Evolutionary conservation across 2,329 filamentous ascomycete species (phyloP), one percentile per base, ranked within the genome.

Genomic region (Fusarium sp.): DNA sequence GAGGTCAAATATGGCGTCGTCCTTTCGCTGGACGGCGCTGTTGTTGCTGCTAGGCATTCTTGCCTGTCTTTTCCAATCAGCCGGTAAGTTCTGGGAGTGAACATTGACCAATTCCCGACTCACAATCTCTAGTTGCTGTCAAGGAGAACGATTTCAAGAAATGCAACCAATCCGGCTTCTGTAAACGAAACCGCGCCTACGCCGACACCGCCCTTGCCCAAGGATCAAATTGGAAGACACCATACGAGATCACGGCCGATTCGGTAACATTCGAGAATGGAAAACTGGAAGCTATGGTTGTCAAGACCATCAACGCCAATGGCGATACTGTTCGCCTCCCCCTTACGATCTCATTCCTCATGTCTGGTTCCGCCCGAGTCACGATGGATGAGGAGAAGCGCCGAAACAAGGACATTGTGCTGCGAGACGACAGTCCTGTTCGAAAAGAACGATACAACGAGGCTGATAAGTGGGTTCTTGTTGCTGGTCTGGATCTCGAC

Each of bases 111-210:
- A 18, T 8, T n/a, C 4, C 9, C 6, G 51, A 37, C 70, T 79
- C 46, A 77, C 68, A 57, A 56, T 65, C 42, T 27, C 13, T 72
- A 97, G 94, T 88, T 71, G 86, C 88, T 75, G 96, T 99, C 55
- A 99, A 99, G 83, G 92, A 97, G 78, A 90, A 97, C 76, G 94
- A 97, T 80, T 99, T 98, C 87, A 99, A 98, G 79, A 97, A 92
- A 75, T 99, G 96, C 83, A 84, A 92, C 72, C 95, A 99, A 79
- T 96, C 95, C 7, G 96, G 96, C 75, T 99, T 99, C 84, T 99
- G 96, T 83, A 96, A 94, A 79, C 92, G 96, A 71, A 98, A 98
- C 82, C 90, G 96, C 79, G 92, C 89, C 41, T 94, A 92, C 78
- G 96, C 96, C 78, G 94, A 98, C 81, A 84, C 88, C 69, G 93